phyloP scores from a whole-genome alignment of 371 early-diverging fungal species.

The Nematocida sp. region DNA sequence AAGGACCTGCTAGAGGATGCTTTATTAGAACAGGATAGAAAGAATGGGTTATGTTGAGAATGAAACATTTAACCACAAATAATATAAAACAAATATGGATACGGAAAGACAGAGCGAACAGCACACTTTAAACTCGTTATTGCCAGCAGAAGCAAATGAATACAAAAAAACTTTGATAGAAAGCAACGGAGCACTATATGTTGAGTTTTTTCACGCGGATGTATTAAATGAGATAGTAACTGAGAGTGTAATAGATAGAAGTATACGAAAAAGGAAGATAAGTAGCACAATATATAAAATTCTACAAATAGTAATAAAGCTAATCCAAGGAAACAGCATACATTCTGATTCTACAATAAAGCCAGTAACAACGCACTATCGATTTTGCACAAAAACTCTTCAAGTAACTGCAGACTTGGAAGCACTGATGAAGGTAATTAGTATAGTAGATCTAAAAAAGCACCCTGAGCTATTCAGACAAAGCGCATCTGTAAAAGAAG shows the following conservation, averaged over 20 bases:
- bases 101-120: not conserved
- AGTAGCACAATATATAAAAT: not conserved
- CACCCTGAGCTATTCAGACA: conserved; percentile 52
- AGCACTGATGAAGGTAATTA: conserved; percentile 37
- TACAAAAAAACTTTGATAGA: not conserved
- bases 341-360: not conserved
- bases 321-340: not conserved
- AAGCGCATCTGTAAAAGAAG: conserved; percentile 36
- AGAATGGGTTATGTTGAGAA: conserved; percentile 51
- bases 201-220: not conserved
- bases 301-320: not conserved
- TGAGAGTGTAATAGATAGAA: not conserved
- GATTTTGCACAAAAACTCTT: conserved; percentile 7
- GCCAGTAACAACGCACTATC: conserved; percentile 9
- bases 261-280: not conserved
- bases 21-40: conserved; percentile 51
- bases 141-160: not conserved
- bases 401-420: conserved; percentile 19
- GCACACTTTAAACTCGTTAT: conserved; percentile 11
- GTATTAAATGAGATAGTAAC: not conserved
- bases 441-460: not conserved
- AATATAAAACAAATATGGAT: conserved; percentile 11
- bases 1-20: conserved; percentile 42
- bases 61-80: conserved; percentile 20
- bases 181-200: not conserved